Evolutionary conservation across 345 rosid genomes (phyloP), one percentile per base, ranked within the genome.

Genomic region (Dipteronia sinensis): DNA sequence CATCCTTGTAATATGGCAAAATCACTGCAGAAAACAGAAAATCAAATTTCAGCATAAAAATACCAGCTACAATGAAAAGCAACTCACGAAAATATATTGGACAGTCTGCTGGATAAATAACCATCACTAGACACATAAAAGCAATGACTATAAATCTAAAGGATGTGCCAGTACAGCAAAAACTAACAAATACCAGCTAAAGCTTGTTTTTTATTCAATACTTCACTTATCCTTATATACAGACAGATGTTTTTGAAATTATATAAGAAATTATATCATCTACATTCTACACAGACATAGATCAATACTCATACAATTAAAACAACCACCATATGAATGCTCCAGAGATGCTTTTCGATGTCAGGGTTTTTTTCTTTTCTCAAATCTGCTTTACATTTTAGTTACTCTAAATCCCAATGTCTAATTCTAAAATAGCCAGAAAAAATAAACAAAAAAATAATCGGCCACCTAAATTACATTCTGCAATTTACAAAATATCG

Each of bases 1-100:
- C 91, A 83, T 92, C 93, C 81, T 88, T 89, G 82, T 93, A 88
- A 83, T 95, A 87, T 12, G 98, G 98, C 72, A 95, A 82, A 82
- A 95, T 88, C 85, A 95, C 98, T 95, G 90, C 84, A 82, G 10
- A 74, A 47, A 66, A 10, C 31, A 23, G 65, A 72, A 69, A 68
- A 74, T 15, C 15, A 64, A 53, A 42, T 49, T 72, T 74, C 29
- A 79, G 72, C 27, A 27, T 55, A 79, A 71, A 46, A 42, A 11
- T 22, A 71, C 23, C 22, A n/a, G 1, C 1, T 10, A 66, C 13
- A 11, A 51, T 58, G 40, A 51, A 69, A 69, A 16, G 40, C 40
- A 23, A 27, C 8, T 51, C 15, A 46, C 10, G 27, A 67, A 55
- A 12, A 67, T 3, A 42, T 44, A 16, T 44, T 31, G 38, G 38